Percentiles rank a stretch among this genome's conserved stretches.
Conservation (phyloP, 2,329 filamentous ascomycete species). For the Aspergillus clavatus region DNA sequence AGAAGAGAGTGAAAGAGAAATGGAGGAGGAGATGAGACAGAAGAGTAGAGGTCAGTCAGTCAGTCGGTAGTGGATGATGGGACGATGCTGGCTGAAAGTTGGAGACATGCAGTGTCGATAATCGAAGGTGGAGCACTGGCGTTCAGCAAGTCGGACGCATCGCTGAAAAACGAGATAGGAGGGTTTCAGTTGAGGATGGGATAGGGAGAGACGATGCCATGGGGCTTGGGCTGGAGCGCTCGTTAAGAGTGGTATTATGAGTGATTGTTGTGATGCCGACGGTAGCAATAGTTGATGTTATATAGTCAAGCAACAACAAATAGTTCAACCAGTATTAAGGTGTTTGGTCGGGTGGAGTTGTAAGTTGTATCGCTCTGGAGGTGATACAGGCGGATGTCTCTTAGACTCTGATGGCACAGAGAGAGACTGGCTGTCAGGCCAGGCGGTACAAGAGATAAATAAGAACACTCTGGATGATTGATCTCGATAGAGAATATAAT, state of each 20-base stretch:
- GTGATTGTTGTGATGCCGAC: background rate
- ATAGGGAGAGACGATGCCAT: background rate
- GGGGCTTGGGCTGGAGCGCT: background rate
- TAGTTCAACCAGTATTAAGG: background rate
- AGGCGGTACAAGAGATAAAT: background rate
- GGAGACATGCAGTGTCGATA: background rate
- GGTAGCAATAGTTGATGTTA: background rate
- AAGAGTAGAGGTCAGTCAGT: too few species aligned
- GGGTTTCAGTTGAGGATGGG: background rate
- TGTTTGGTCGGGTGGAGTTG: slow-evolving; percentile 1
- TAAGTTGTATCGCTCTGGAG: background rate
- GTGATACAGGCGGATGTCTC: background rate
- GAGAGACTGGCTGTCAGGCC: background rate
- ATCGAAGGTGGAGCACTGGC: background rate
- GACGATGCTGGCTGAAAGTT: background rate
- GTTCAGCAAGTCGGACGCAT: too few species aligned
- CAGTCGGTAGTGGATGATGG: too few species aligned
- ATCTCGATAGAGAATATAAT: background rate
- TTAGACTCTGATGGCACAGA: background rate
- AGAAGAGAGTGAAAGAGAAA: too few species aligned
- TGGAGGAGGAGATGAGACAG: too few species aligned
- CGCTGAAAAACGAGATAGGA: background rate
- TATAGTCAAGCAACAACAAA: background rate
- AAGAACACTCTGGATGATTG: background rate
- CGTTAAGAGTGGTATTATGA: background rate